Evolutionary conservation across 192 early-diverging fungal genomes (phyloP), one percentile per base, ranked within the genome.

Genomic region (Entomortierella beljakovae): DNA sequence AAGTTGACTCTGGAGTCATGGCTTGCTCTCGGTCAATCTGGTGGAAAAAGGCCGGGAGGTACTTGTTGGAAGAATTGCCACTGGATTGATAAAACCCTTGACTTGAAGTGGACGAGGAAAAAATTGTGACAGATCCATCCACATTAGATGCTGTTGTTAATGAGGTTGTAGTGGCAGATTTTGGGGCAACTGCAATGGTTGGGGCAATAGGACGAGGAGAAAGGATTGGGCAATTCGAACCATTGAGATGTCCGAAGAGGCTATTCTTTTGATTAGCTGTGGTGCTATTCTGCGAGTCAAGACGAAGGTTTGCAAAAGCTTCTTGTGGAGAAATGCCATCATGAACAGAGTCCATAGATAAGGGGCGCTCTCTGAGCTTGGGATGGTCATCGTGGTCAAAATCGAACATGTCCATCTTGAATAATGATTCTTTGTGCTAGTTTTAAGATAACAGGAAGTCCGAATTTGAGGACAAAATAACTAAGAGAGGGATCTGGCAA

Each of bases 321-420:
- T 73, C 55, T 48, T 38, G 52, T 55, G 48, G 66, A 29, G 43
- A 23, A 48, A 59, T 58, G 42, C 34, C 51, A 2, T 54, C 66
- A 4, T 51, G 60, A 22, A 43, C 54, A 57, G 75, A 79, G 68
- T 83, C 84, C 34, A 75, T 65, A 5, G 81, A 69, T 52, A 76
- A 38, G 43, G 76, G 50, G 55, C 66, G 57, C 55, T 80, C 67
- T 16, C 70, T 60, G 35, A 83, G 62, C 15, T 60, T 72, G 28
- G 82, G 72, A 48, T 82, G 71, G 67, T 83, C 84, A 40, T 86
- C 81, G 48, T 84, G 81, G 67, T 87, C 86, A 68, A 87, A 87
- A 51, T 63, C 61, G 57, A 87, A 87, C 20, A 87, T 58, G 56
- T 81, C 76, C 70, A 81, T 87, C 68, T 43, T 70, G n/a, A n/a